Evolutionary conservation across 2,329 filamentous ascomycete species (phyloP), one percentile per base, ranked within the genome.

Genomic region (Microcyclospora tardicrescens): DNA sequence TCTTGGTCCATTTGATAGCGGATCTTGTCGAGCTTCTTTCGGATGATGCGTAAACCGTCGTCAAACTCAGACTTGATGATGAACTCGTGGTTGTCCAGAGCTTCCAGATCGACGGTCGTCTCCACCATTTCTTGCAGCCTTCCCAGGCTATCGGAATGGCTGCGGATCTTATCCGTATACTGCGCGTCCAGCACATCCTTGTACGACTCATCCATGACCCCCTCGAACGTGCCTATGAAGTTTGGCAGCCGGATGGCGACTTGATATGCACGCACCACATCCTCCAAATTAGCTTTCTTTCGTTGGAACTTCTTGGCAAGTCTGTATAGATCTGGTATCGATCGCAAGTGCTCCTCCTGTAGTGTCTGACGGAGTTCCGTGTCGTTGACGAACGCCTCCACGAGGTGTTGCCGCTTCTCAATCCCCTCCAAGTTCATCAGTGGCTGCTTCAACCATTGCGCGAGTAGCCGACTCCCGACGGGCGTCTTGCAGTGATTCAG

Each of bases 31-130:
- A 98, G 75, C 57, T 89, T 91, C 64, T 84, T 87, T 37, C 84
- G 78, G 50, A 98, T 93, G n/a, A 84, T 77, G 13, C 81, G 77
- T 29, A 98, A 68, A 39, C 79, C 75, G 42, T 95, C 86, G 54
- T 98, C 91, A 47, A 95, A 98, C 56, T 98, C 91, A 1, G 93
- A 84, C 63, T 96, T 98, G 72, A 98, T 98, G 53, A 95, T 89
- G 63, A 93, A 98, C 58, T 98, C 91, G 56, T 98, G 91, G 49
- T 91, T 86, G 54, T 98, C 89, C 10, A 98, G 74, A 2, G 91
- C 91, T 41, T 94, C 84, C 0, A 98, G 74, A 55, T 98, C 91
- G 11, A 98, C 87, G 0, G 93, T 98, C 2, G 91, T 94, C 65
- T 98, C 91, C 0, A 98, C 91, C 85, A 98, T 95, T 58, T 98